Conservation (phyloP, 2,329 filamentous ascomycete genomes). For the Epichloe bromicola region DNA sequence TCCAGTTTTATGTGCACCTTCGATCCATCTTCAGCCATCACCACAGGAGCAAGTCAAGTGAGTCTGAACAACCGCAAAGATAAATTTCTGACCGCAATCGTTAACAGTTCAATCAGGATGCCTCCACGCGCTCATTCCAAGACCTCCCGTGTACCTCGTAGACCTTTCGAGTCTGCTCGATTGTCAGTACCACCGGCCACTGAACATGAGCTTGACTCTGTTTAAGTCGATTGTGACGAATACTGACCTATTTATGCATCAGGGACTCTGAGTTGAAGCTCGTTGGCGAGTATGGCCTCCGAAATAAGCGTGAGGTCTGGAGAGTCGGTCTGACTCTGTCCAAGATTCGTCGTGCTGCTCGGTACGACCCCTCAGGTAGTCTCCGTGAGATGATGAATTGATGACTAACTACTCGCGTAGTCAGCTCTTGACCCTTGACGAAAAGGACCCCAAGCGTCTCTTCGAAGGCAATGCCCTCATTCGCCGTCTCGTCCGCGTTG, state of each 20-base stretch:
- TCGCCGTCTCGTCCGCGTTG: constrained; percentile 98
- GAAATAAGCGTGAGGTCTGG: constrained; percentile 99
- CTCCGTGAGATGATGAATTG: not conserved
- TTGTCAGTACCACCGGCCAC: constrained; percentile 96
- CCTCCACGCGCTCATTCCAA: constrained; percentile 70
- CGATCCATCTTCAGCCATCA: constrained; percentile 22
- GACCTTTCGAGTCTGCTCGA: constrained; percentile 99
- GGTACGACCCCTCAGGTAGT: constrained; percentile 42
- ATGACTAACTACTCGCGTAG: constrained; percentile 33
- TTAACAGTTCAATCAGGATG: constrained; percentile 23
- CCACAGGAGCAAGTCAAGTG: constrained; percentile 27
- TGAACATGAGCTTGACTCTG: constrained; percentile 96
- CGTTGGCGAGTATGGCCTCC: constrained; percentile 98
- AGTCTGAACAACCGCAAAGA: constrained; percentile 12
- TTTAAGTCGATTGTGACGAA: constrained; percentile 75
- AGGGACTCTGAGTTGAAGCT: constrained; percentile 99
- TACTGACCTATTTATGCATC: constrained; percentile 49
- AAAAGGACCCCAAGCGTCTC: constrained; percentile 99
- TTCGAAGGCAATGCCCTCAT: constrained; percentile 99
- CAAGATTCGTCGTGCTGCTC: constrained; percentile 99
- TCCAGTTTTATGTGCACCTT: constrained; percentile 14
- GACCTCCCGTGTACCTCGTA: constrained; percentile 97
- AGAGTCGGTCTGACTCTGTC: constrained; percentile 98
- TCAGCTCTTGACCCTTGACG: constrained; percentile 98
- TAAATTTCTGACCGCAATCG: not conserved